These are phyloP conservation scores for Fusarium oligoseptatum DNA, from an alignment of 2,329 filamentous ascomycete species.

Conservation along the genomic window DNA sequence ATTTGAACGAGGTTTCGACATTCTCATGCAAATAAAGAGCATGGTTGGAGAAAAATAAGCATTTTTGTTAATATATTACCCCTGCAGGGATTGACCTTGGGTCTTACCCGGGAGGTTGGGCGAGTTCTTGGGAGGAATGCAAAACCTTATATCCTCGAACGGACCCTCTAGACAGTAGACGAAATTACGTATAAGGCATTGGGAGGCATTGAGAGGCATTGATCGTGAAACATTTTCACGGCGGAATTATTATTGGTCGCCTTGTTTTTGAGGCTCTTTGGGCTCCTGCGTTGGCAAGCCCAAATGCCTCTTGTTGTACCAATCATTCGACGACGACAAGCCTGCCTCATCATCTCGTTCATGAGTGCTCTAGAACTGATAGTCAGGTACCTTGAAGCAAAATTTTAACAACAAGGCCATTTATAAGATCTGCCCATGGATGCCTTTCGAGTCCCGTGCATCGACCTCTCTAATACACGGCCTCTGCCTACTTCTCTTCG, in stretches of 20 bases:
- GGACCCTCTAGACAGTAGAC: background rate
- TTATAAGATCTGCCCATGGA: background rate
- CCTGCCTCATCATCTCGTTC: background rate
- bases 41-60: background rate
- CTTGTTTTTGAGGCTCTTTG: background rate
- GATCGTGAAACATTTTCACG: background rate
- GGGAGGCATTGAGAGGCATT: background rate
- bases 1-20: background rate
- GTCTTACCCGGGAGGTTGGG: background rate
- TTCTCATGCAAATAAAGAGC: background rate
- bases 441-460: too few species aligned
- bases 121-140: background rate
- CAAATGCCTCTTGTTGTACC: background rate
- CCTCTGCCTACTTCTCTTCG: background rate
- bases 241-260: background rate
- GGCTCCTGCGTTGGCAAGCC: background rate
- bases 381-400: background rate
- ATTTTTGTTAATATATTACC: background rate
- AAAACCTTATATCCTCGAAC: background rate
- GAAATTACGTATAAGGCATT: background rate
- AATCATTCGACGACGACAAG: background rate
- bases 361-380: background rate
- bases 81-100: background rate
- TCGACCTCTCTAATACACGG: too few species aligned
- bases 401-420: background rate